phyloP scores from a whole-genome alignment of 768 basidiomycete species.

The Lactifluus pinguis region DNA sequence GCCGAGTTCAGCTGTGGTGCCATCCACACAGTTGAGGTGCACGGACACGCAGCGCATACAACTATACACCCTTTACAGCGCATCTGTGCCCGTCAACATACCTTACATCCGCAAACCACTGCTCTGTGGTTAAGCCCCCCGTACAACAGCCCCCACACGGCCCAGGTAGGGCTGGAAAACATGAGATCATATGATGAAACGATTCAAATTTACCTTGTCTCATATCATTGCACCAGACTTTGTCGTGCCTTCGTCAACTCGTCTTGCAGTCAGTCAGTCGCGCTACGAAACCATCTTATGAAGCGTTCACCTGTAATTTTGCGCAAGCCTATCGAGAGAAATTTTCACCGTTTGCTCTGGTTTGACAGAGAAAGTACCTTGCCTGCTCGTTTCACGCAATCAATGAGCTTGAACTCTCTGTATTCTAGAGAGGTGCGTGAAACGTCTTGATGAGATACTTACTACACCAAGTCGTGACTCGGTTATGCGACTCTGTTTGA shows the following conservation, averaged over 20 bases:
- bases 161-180: conserved; percentile 24
- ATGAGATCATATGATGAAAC: not conserved
- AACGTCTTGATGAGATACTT: not conserved
- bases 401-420: conserved; percentile 5
- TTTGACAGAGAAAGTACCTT: not conserved
- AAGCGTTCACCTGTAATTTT: conserved; percentile 42
- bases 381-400: conserved; percentile 8
- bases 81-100: conserved; percentile 44
- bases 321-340: conserved; percentile 41
- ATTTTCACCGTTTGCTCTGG: not conserved
- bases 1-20: conserved; percentile 20
- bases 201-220: conserved; percentile 32
- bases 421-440: not conserved
- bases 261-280: conserved; percentile 6
- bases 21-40: conserved; percentile 40
- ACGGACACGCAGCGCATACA: conserved; percentile 29
- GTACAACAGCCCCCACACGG: conserved; percentile 52
- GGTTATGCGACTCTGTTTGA: not conserved
- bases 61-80: conserved; percentile 32
- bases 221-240: conserved; percentile 51
- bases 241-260: conserved; percentile 40
- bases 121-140: conserved; percentile 42
- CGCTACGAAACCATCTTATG: conserved; percentile 13
- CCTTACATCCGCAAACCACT: conserved; percentile 57
- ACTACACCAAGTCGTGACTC: not conserved